Percentiles rank a stretch among this genome's conserved stretches.
Evolutionary conservation across 495 filamentous ascomycete genomes (phyloP).

Genomic region (Aspergillus affinis): DNA sequence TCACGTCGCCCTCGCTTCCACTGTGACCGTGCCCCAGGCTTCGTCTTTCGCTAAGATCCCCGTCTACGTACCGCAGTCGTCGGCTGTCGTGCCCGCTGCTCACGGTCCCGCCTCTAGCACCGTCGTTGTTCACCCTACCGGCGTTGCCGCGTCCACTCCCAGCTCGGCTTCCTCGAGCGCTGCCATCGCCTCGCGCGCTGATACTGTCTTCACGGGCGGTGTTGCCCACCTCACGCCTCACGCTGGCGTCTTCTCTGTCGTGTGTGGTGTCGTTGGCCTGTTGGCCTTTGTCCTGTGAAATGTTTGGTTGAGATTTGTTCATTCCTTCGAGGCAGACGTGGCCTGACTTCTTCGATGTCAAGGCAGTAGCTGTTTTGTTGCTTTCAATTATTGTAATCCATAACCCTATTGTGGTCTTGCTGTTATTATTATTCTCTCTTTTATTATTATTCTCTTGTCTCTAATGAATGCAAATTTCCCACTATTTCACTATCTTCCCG

Average conservation of each 20-base stretch:
- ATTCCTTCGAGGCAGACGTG: too few relatives aligned
- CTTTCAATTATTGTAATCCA: too few relatives aligned
- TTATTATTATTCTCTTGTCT: too few relatives aligned
- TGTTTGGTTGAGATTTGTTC: background rate
- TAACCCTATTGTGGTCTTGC: too few relatives aligned
- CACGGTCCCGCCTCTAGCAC: slow-evolving; percentile 17
- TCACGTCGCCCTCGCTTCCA: slow-evolving; percentile 9
- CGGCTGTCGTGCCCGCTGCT: slow-evolving; percentile 17
- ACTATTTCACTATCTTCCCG: too few relatives aligned
- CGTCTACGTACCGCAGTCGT: slow-evolving; percentile 31
- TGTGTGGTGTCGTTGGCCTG: slow-evolving; percentile 31
- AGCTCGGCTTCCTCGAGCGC: slow-evolving; percentile 13
- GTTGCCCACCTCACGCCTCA: slow-evolving; percentile 24
- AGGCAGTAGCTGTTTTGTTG: too few relatives aligned
- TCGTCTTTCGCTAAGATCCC: slow-evolving; percentile 32
- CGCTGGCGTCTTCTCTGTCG: slow-evolving; percentile 28
- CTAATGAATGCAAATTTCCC: too few relatives aligned
- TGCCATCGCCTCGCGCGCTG: slow-evolving; percentile 4
- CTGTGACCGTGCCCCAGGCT: background rate
- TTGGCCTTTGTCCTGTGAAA: slow-evolving; percentile 36
- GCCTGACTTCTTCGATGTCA: too few relatives aligned
- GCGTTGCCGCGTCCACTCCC: slow-evolving; percentile 1
- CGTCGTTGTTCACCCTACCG: slow-evolving; percentile 2
- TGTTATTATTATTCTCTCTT: too few relatives aligned
- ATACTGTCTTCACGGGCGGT: slow-evolving; percentile 29